These are phyloP conservation scores for Picochlorum sp. DNA, from an alignment of 139 green algal genomes.

Conservation along the genomic window DNA sequence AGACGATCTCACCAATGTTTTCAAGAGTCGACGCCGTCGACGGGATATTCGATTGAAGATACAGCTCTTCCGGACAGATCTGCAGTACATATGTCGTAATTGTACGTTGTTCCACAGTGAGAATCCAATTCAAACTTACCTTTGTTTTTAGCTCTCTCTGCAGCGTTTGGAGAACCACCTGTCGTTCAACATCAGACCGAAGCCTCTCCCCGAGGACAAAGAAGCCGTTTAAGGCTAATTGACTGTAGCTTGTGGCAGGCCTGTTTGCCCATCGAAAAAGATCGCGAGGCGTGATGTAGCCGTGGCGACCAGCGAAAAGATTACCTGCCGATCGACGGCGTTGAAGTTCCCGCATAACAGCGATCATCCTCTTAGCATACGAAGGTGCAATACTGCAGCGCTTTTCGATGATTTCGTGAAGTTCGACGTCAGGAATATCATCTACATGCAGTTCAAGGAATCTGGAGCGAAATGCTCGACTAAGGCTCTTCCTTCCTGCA, in stretches of 20 bases:
- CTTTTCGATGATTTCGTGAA: conserved; percentile 78
- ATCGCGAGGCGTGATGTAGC: conserved; percentile 94
- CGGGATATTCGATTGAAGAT: neutral
- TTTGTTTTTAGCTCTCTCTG: conserved; percentile 47
- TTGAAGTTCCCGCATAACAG: conserved; percentile 87
- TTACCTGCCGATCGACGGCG: conserved; percentile 53
- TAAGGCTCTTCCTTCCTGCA: conserved; percentile 78
- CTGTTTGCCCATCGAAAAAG: conserved; percentile 89
- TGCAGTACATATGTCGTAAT: neutral
- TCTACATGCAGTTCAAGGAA: conserved; percentile 98
- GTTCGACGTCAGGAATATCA: conserved; percentile 90
- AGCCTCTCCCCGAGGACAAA: conserved; percentile 87
- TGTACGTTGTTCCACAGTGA: neutral
- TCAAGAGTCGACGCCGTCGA: neutral
- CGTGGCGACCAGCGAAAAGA: conserved; percentile 87
- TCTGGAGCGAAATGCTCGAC: conserved; percentile 72
- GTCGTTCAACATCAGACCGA: conserved; percentile 57
- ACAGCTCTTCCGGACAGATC: neutral
- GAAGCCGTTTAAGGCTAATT: conserved; percentile 83
- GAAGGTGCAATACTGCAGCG: conserved; percentile 60
- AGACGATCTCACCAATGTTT: conserved; percentile 1
- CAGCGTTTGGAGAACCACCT: conserved; percentile 64
- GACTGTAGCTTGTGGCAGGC: conserved; percentile 68
- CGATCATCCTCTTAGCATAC: conserved; percentile 83
- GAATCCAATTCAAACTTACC: conserved; percentile 24